Evolutionary conservation across 306 rosid species (phyloP).

Genomic region (Sesbania bispinosa): DNA sequence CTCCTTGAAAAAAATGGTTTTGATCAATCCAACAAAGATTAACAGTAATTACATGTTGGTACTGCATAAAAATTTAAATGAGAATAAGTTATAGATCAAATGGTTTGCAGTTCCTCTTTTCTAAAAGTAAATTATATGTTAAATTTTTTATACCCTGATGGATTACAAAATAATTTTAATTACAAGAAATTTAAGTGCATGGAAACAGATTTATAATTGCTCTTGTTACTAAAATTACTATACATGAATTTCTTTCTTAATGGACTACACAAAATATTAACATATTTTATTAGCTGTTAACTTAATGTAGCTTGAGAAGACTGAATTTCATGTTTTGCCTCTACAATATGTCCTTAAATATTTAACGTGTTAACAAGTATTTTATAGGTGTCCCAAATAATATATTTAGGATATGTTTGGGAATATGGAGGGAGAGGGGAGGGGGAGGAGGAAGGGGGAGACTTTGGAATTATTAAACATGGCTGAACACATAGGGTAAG

Average conservation of each 20-base stretch:
- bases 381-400: not conserved
- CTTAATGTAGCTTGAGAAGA: no score
- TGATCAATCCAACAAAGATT: not conserved
- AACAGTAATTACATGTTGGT: not conserved
- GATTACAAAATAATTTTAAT: not conserved
- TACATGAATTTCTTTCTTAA: not conserved
- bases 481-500: no score
- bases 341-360: conserved; percentile 10
- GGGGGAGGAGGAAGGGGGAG: no score
- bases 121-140: not conserved
- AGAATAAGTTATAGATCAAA: conserved; percentile 5
- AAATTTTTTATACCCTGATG: not conserved
- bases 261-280: not conserved
- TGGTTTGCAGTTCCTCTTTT: not conserved
- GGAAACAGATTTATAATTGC: not conserved
- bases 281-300: not conserved
- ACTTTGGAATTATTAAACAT: no score
- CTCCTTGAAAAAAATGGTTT: not conserved
- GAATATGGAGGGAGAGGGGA: no score
- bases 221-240: not conserved
- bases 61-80: not conserved
- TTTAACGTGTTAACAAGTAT: not conserved
- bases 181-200: not conserved
- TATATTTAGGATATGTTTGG: not conserved
- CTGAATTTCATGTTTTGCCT: not conserved